Conservation (phyloP, 345 rosid species). For the Gossypium arboreum region DNA sequence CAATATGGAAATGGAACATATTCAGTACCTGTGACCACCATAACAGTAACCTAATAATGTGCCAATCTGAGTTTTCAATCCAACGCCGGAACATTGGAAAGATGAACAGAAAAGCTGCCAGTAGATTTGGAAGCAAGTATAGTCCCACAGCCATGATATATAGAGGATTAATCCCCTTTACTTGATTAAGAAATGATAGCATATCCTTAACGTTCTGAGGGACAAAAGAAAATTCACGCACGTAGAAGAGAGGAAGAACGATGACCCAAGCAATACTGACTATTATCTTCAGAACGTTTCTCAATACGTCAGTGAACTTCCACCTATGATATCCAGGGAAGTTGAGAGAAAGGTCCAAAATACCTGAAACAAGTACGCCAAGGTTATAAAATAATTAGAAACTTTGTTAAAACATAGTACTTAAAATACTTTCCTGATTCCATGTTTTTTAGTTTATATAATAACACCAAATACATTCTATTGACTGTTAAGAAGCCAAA, state of each 20-base stretch:
- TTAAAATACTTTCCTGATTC: too few species aligned
- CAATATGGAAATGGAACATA: not conserved
- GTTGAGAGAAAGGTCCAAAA: slow-evolving; percentile 81
- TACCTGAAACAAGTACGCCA: slow-evolving; percentile 42
- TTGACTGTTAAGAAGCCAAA: not conserved
- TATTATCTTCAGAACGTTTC: slow-evolving; percentile 69
- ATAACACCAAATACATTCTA: not conserved
- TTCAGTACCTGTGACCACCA: slow-evolving; percentile 96
- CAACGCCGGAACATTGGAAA: slow-evolving; percentile 96
- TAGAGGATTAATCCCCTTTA: slow-evolving; percentile 67
- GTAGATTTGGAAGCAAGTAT: slow-evolving; percentile 76
- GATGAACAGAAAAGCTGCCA: slow-evolving; percentile 73
- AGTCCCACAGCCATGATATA: slow-evolving; percentile 71
- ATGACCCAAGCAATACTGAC: slow-evolving; percentile 74
- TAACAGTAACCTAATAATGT: slow-evolving; percentile 70
- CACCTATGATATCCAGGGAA: slow-evolving; percentile 95
- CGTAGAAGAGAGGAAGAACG: slow-evolving; percentile 70
- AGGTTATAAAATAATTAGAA: too few species aligned
- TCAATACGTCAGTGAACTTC: slow-evolving; percentile 72
- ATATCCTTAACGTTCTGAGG: slow-evolving; percentile 38
- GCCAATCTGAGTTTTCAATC: slow-evolving; percentile 98
- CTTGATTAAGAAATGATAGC: slow-evolving; percentile 58
- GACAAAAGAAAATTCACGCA: slow-evolving; percentile 47
- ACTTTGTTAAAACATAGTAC: too few species aligned
- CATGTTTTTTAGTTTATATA: too few species aligned